These are phyloP conservation scores for Kwoniella heveanensis DNA, from an alignment of 768 basidiomycete species.

Conservation along the genomic window DNA sequence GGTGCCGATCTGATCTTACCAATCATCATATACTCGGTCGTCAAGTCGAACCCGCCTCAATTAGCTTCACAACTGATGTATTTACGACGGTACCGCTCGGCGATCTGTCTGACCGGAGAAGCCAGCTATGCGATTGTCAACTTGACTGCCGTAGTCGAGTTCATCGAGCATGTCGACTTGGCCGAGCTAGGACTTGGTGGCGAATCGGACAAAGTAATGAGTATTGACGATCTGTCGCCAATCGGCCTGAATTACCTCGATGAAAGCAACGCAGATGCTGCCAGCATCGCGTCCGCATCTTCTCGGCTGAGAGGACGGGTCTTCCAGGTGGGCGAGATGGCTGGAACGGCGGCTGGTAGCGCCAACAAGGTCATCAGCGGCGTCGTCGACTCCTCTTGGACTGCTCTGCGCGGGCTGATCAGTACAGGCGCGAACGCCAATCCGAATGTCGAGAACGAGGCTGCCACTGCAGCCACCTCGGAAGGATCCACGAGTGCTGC, in stretches of 20 bases:
- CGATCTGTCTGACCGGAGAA: constrained; percentile 67
- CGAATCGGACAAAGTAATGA: constrained; percentile 54
- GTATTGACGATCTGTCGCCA: constrained; percentile 77
- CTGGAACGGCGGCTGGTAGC: constrained; percentile 74
- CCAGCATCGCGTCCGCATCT: constrained; percentile 59
- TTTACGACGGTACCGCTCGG: constrained; percentile 64
- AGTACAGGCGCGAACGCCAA: constrained; percentile 20
- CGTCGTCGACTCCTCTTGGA: constrained; percentile 87
- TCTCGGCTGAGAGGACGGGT: constrained; percentile 72
- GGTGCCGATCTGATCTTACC: constrained; percentile 86
- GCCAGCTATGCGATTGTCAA: constrained; percentile 93
- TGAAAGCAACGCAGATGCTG: constrained; percentile 59
- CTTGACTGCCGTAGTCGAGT: constrained; percentile 91
- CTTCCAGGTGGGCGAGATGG: constrained; percentile 68
- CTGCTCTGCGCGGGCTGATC: constrained; percentile 77
- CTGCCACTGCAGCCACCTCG: not conserved
- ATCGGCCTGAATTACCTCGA: constrained; percentile 70
- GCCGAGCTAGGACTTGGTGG: constrained; percentile 63
- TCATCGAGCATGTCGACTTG: constrained; percentile 90
- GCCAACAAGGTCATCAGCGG: constrained; percentile 74
- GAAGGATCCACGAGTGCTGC: not conserved
- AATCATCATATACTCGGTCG: constrained; percentile 88
- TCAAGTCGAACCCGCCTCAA: constrained; percentile 84
- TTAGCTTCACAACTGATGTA: constrained; percentile 69
- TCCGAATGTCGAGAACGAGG: not conserved